Base-by-base conservation (phyloP, 352 stramenopile species). In the Globisporangium viniferum region DNA sequence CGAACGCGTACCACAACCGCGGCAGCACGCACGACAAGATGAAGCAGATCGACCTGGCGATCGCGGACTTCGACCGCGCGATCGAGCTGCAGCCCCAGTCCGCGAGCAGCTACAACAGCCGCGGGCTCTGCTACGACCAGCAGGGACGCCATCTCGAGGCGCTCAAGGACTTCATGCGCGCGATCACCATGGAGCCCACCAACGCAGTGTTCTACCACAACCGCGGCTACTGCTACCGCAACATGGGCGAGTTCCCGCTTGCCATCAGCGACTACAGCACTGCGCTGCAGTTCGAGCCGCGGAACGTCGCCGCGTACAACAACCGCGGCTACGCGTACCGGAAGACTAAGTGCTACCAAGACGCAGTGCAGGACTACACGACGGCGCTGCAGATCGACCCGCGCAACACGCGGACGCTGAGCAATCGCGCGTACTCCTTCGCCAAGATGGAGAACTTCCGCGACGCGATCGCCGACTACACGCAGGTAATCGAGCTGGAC, bases 201-300 rank as follows among this genome's bases (percentile, higher is more conserved):
- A 97, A 89, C 69, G 73, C 85, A 46, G 82, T 94, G 33, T 93
- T 93, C 66, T 90, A 85, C 64, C 84, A 96, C 73, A 97, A 96
- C 70, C 84, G 90, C 12, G 90, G 88, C 44, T 94, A 93, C 64
- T 95, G 85, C 69, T 87, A 91, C 61, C 84, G 85, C 49, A 93
- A 92, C 66, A 82, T 93, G 72, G 81, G 85, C n/a, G 78, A 92
- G 54, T 93, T 89, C 44, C 73, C 80, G 33, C 74, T 82, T 3
- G 85, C 86, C 15, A 81, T 92, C 51, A 64, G 68, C 18, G 84
- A 93, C 72, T 94, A 93, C 72, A 87, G 77, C 31, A 70, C 74
- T 56, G 86, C 88, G 8, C 65, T 96, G 24, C 57, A 66, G 39
- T 64, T 94, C 7, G 86, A 95, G 36, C 81, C 84, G 35, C 62